Evolutionary conservation across 108 stramenopile genomes (phyloP), one percentile per base, ranked within the genome.

Genomic region (Cyclotella sp.): DNA sequence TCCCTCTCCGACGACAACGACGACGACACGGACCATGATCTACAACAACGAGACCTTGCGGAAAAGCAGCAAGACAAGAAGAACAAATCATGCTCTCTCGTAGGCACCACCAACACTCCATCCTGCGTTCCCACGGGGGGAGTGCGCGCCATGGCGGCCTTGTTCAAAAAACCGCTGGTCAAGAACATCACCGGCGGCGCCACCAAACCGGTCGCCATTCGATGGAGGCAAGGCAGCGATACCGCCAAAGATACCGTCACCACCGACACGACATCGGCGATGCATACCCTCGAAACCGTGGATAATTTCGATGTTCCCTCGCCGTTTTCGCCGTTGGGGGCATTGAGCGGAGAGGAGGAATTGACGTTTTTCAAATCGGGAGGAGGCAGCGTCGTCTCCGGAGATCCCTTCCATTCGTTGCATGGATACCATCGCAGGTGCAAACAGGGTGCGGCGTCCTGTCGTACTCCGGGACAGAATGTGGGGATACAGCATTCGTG

Each of bases 251-350:
- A 52, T 28, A 64, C 73, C 45, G 63, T 49, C n/a, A 59, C 63
- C 54, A 34, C 73, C 22, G 63, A 63, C 26, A 55, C 41, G 21
- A 74, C 73, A 42, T 63, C 70, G 53, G 70, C 61, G 3, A 64
- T 64, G 19, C 73, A 74, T 29, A 64, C 73, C 6, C 63, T 64
- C 18, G 63, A 63, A 55, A 74, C 73, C 9, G 64, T 74, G 42
- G 73, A 74, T 64, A 64, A 64, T 43, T 65, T 64, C 52, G 67
- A 68, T 43, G 51, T 65, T 3, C 52, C 73, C 30, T 74, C 73
- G 39, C 40, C 62, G 4, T 64, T 74, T 49, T 64, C 44, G 44
- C 43, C 63, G 1, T 34, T 61, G 34, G 60, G 60, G n/a, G 60
- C 60, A 3, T n/a, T 61, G 15, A 72, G 60, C 42, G 73, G 63